Evolutionary conservation across 345 rosid species (phyloP), one percentile per base, ranked within the genome.

Genomic region (Salix brachista): DNA sequence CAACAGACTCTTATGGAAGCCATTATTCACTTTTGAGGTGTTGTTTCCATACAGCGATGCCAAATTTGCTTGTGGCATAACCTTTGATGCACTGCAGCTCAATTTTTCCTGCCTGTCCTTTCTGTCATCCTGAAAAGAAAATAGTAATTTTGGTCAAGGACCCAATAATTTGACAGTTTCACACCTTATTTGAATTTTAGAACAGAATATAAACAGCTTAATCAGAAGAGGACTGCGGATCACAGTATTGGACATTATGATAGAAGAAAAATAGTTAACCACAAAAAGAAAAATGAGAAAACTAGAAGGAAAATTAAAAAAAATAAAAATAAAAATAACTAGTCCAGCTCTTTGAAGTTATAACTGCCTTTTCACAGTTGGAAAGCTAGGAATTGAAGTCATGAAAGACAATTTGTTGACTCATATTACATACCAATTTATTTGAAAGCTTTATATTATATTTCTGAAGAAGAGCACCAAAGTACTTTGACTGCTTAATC

Each of bases 31-130:
- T 72, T 79, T 90, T 41, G 70, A 69, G 56, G 90, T 83, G 83
- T 81, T 86, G 84, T 82, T 87, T 77, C 96, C 99, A 83, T 91
- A 91, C 81, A 91, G 75, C 80, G 98, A 92, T 36, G 90, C 81
- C 82, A 93, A 83, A 78, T 85, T 91, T 70, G 87, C 87, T 79
- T 90, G 94, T 67, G 80, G 82, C 79, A 81, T 72, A 42, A 82
- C 75, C 80, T 88, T 87, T 75, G 91, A 77, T 69, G 86, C 71
- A 86, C 81, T 88, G 84, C 79, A 50, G 76, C 80, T 79, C 4
- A 80, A 64, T 52, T 87, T 90, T 26, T 75, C 84, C 78, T 77
- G 79, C 67, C 67, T 73, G 56, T 78, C 87, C 75, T 71, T 23
- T 66, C 67, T 85, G 44, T 85, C 92, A 73, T 82, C 90, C 97